phyloP scores from a whole-genome alignment of 2,329 filamentous ascomycete genomes.

The Arthrobotrys sinensis region DNA sequence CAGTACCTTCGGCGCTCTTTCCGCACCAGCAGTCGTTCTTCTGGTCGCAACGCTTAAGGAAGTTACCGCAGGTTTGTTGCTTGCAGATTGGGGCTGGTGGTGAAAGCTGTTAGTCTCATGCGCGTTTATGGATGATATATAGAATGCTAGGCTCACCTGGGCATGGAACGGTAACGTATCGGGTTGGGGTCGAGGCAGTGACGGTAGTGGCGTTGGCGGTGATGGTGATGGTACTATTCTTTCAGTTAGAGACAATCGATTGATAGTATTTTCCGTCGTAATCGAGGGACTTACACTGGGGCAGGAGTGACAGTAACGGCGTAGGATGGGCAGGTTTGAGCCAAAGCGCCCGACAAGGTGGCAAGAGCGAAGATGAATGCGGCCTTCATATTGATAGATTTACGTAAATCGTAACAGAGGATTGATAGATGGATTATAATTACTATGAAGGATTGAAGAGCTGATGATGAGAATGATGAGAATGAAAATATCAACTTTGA shows the following conservation, averaged over 20 bases:
- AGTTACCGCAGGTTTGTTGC: conserved; percentile 53
- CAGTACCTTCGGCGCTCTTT: conserved; percentile 50
- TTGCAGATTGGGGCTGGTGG: conserved; percentile 54
- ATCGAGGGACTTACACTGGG: conserved; percentile 38
- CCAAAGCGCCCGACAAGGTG: conserved; percentile 38
- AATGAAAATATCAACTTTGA: neutral
- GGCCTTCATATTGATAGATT: conserved; percentile 51
- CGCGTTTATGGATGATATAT: neutral
- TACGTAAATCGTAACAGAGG: neutral
- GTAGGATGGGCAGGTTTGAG: conserved; percentile 56
- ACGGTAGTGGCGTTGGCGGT: conserved; percentile 54
- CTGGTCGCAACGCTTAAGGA: conserved; percentile 54
- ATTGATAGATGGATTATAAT: neutral
- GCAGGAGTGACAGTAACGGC: conserved; percentile 53
- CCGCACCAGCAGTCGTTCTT: conserved; percentile 59
- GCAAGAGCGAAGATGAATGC: conserved; percentile 41
- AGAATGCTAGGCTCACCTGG: conserved; percentile 34
- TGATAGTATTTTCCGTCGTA: neutral
- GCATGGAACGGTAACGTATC: conserved; percentile 52
- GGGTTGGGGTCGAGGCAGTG: conserved; percentile 49
- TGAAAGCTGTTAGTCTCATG: neutral
- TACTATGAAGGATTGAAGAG: neutral
- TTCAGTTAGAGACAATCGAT: neutral
- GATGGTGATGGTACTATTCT: conserved; percentile 45
- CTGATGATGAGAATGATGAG: conserved; percentile 19